phyloP scores from a whole-genome alignment of 257 asterid species.

The Perilla frutescens region DNA sequence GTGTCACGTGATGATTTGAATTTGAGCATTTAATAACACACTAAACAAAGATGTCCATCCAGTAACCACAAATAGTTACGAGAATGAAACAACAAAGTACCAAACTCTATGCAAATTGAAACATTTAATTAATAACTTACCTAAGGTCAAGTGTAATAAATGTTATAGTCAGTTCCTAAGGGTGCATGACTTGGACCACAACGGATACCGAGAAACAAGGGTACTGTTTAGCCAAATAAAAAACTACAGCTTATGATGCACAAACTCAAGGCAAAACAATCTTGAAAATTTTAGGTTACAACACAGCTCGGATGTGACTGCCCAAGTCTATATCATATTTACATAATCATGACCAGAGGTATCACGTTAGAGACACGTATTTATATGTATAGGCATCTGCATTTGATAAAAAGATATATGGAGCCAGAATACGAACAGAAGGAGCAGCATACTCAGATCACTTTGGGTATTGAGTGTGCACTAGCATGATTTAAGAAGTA shows the following conservation, averaged over 20 bases:
- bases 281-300: background rate
- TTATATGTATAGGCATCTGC: background rate
- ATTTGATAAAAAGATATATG: background rate
- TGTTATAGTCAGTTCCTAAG: conserved; percentile 11
- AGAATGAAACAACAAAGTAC: conserved; percentile 10
- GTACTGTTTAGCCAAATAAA: conserved; percentile 14
- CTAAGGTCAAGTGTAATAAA: conserved; percentile 17
- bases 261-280: background rate
- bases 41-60: conserved; percentile 20
- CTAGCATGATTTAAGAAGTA: background rate
- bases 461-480: background rate
- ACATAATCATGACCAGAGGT: background rate
- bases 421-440: background rate
- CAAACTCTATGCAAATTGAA: conserved; percentile 12
- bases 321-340: background rate
- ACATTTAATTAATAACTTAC: conserved; percentile 19
- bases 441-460: background rate
- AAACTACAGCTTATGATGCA: background rate
- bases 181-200: conserved; percentile 15
- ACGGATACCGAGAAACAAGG: background rate
- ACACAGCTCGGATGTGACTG: background rate
- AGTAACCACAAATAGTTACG: conserved; percentile 16
- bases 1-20: conserved; percentile 5
- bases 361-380: background rate
- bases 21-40: conserved; percentile 19